Percentiles rank a stretch among this genome's conserved stretches.
phyloP scores from a whole-genome alignment of 441 rosid species.

The Euphorbia schlechtendalii region DNA sequence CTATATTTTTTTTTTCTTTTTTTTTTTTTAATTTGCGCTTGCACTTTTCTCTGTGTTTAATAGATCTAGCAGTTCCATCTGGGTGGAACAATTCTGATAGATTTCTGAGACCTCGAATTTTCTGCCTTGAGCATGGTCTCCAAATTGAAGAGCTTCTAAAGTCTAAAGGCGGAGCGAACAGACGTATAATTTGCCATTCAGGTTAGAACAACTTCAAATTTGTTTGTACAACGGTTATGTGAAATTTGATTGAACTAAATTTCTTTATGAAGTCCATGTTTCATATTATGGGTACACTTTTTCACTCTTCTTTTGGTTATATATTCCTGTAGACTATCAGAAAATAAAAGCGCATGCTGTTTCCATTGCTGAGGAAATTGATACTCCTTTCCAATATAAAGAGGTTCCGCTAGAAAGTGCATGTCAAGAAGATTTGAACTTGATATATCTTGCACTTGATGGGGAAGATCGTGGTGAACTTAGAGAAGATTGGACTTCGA shows the following conservation, averaged over 20 bases:
- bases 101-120: conserved; percentile 73
- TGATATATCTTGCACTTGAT: conserved; percentile 81
- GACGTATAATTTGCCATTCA: conserved; percentile 89
- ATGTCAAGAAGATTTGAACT: conserved; percentile 57
- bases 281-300: neutral
- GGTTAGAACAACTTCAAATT: conserved; percentile 40
- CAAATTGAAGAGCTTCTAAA: conserved; percentile 65
- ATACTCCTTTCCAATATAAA: conserved; percentile 47
- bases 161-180: conserved; percentile 71
- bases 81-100: conserved; percentile 56
- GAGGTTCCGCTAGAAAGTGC: conserved; percentile 62
- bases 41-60: too few relatives aligned
- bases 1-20: too few relatives aligned
- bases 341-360: conserved; percentile 87
- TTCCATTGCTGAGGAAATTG: conserved; percentile 67
- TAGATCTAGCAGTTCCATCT: conserved; percentile 24
- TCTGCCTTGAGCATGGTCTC: conserved; percentile 92
- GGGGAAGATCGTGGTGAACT: conserved; percentile 48
- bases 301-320: neutral
- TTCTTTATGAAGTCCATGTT: neutral
- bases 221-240: neutral
- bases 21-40: too few relatives aligned
- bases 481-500: conserved; percentile 87
- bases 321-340: conserved; percentile 64
- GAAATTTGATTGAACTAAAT: neutral